Evolutionary conservation across 345 rosid species (phyloP), one percentile per base, ranked within the genome.

Genomic region (Eucalyptus guilfoylei): DNA sequence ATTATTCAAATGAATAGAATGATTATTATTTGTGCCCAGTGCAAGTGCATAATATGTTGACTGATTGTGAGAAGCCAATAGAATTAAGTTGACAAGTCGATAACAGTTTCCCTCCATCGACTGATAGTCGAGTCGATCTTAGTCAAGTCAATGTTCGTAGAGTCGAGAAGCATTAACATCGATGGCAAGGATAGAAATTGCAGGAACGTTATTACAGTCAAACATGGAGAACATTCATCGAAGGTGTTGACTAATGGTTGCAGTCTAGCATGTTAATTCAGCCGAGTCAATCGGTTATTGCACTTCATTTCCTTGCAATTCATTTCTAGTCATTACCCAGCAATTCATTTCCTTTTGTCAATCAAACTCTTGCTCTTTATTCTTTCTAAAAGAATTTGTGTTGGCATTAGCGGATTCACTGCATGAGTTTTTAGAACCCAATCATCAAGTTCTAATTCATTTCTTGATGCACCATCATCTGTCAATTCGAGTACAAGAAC

Each of bases 11-110:
- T 24, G 1, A 52, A 52, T 52, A 52, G 0, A 52, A 52, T 52
- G 58, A 52, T 52, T 52, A 17, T 0, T 17, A 52, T 52, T 52
- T 0, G 10, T 0, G 10, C 24, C 9, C 7, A 52, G 2, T 52
- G 19, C 58, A 52, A 52, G 55, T 52, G 55, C 55, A 52, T 52
- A 8, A 52, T 52, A 3, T 52, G 58, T 52, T 19, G 11, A 64
- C 14, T n/a, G 3, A n/a, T 14, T n/a, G 34, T 64, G 37, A 64
- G 10, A n/a, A n/a, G 34, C 72, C 19, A n/a, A 64, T 14, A n/a
- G 19, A n/a, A n/a, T 64, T 7, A 64, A 64, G 34, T 30, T 5
- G 11, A n/a, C 5, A 7, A n/a, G 10, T 0, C 19, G 19, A 7
- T 7, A 14, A 64, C 37, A 4, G 1, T 64, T 64, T 64, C 9